These are phyloP conservation scores for Raffaelea albimanens DNA, from an alignment of 2,329 filamentous ascomycete genomes.

Conservation along the genomic window DNA sequence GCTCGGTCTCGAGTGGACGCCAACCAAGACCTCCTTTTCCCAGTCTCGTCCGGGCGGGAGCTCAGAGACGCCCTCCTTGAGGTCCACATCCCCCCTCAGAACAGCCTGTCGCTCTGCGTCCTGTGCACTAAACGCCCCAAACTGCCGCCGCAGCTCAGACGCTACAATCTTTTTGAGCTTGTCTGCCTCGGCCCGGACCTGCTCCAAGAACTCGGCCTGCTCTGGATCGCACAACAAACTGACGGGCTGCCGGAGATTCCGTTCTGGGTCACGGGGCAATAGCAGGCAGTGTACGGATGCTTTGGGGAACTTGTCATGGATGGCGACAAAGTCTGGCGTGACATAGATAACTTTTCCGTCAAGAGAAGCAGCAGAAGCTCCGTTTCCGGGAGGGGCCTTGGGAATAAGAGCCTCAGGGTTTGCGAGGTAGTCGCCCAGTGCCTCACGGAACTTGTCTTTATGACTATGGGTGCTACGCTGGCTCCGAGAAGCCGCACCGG, in stretches of 20 bases:
- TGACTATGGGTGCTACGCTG: too few relatives aligned
- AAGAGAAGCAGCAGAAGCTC: not conserved
- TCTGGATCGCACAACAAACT: conserved; percentile 28
- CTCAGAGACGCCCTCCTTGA: conserved; percentile 54
- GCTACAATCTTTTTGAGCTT: conserved; percentile 59
- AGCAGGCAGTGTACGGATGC: conserved; percentile 76
- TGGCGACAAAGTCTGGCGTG: conserved; percentile 61
- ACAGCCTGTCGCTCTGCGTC: conserved; percentile 60
- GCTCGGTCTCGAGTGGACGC: conserved; percentile 78
- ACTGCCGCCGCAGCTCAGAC: conserved; percentile 61
- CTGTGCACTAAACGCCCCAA: conserved; percentile 51
- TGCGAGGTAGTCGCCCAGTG: conserved; percentile 56
- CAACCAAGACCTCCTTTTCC: conserved; percentile 61
- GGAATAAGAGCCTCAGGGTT: conserved; percentile 51
- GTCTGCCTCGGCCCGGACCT: conserved; percentile 50
- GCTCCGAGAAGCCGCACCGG: too few relatives aligned
- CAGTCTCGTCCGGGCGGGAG: conserved; percentile 72
- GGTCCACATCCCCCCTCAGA: conserved; percentile 49
- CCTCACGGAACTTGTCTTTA: conserved; percentile 36
- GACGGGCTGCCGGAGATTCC: conserved; percentile 22
- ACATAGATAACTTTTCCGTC: conserved; percentile 51
- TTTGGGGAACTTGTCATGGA: conserved; percentile 82
- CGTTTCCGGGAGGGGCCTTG: not conserved
- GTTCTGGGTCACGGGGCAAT: conserved; percentile 65
- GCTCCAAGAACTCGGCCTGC: conserved; percentile 50